Percentiles rank a stretch among this genome's conserved stretches.
phyloP scores from a whole-genome alignment of 768 basidiomycete genomes.

The Flagelloscypha sp. region DNA sequence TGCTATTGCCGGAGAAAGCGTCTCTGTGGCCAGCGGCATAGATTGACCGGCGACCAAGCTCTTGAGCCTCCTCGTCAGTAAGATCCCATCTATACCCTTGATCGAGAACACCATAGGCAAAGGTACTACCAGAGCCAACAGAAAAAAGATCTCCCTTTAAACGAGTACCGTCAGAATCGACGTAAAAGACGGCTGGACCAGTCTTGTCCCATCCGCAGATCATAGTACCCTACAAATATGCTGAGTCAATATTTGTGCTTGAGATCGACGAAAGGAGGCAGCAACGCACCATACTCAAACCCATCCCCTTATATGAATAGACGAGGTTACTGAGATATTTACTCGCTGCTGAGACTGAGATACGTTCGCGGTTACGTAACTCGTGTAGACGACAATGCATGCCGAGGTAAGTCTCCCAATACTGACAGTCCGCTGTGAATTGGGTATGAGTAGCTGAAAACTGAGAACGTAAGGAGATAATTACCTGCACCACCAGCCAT shows the following conservation, averaged over 20 bases:
- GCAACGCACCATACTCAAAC: slow-evolving; percentile 85
- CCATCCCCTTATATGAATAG: slow-evolving; percentile 98
- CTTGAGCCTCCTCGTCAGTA: slow-evolving; percentile 87
- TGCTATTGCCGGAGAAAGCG: slow-evolving; percentile 91
- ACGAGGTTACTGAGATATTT: slow-evolving; percentile 97
- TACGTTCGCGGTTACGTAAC: slow-evolving; percentile 91
- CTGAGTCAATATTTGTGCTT: slow-evolving; percentile 3
- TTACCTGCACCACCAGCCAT: slow-evolving; percentile 98
- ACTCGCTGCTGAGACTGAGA: slow-evolving; percentile 97
- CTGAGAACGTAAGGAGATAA: slow-evolving; percentile 16
- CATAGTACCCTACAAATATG: slow-evolving; percentile 79
- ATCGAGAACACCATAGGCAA: slow-evolving; percentile 98
- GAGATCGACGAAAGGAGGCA: background rate
- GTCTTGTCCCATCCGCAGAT: slow-evolving; percentile 99
- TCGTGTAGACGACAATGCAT: slow-evolving; percentile 97
- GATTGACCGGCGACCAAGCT: slow-evolving; percentile 88
- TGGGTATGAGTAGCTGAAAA: slow-evolving; percentile 1
- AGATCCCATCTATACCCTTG: slow-evolving; percentile 94
- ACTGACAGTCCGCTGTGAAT: slow-evolving; percentile 81
- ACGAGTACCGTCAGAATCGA: slow-evolving; percentile 94
- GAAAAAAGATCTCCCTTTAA: slow-evolving; percentile 97
- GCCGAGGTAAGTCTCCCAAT: slow-evolving; percentile 98
- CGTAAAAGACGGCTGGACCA: slow-evolving; percentile 92
- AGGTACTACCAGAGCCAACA: slow-evolving; percentile 96
- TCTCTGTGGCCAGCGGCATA: slow-evolving; percentile 96